Base-by-base conservation (phyloP, 306 rosid genomes). In the Quercus aquifolioides region DNA sequence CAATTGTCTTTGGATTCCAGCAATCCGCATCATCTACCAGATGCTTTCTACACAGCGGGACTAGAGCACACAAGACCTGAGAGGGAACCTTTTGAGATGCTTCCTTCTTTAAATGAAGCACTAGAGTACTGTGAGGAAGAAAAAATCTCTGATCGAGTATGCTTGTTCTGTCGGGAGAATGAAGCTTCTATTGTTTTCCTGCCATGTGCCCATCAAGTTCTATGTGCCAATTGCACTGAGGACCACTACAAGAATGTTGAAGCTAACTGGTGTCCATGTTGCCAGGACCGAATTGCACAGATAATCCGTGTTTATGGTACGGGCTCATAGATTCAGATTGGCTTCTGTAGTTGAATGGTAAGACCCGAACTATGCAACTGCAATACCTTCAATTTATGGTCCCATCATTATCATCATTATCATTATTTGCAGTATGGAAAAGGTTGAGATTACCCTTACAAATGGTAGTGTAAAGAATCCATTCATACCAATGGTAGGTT, bases 151-250 rank as follows among this genome's bases (percentile, higher is more conserved):
- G 57, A 54, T 52, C 76, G 76, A 72, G 62, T 54, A 18, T 72
- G 76, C 62, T 49, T 25, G 43, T 25, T 26, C 58, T 72, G 76
- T 49, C 25, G 0, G 46, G 43, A 72, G 30, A 54, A 26, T 52
- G 76, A 72, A 15, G 35, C n/a, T 26, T 43, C 35, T 72, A 2
- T 28, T 54, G 38, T 72, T 72, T 72, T 72, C 59, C 62, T 72
- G n/a, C 76, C 76, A 23, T 52, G 76, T 28, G 62, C 76, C 58
- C 76, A 72, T 28, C 76, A 72, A 72, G 76, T 72, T 72, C 38
- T 72, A 54, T 72, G 76, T 72, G 63, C 63, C 25, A 52, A 7
- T 28, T 72, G 76, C 63, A 17, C 35, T 23, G 76, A 49, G 58
- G 13, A 49, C 30, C 57, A 20, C 35, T 25, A 33, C 59, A 49